Base-by-base conservation (phyloP, 1,284 basidiomycete species). In the Cutaneotrichosporon cavernicola region DNA sequence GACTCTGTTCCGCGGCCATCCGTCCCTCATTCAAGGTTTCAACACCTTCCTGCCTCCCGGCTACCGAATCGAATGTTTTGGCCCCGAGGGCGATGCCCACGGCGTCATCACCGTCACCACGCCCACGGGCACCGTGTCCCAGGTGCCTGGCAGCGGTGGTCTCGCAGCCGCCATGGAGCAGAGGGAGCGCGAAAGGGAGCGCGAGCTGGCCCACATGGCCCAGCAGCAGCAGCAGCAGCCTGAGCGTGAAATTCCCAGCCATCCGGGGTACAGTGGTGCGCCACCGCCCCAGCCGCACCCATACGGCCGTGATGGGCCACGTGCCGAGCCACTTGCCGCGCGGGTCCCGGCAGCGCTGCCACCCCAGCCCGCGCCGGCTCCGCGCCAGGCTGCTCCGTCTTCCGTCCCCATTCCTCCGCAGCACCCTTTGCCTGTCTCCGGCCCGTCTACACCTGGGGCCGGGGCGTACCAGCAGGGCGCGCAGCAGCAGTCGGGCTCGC, bases 31-130 rank as follows among this genome's bases (percentile, higher is more conserved):
- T 63, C 91, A 97, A 81, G 97, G 97, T 38, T 99, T 99, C 87
- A 99, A 99, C 83, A 98, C 96, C 4, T 99, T 99, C 82, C 86
- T 99, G 2, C 97, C 97, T 0, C 87, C 91, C 26, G 96, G 96
- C 40, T 99, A 99, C 82, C 90, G 92, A 68, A 98, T 99, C 79
- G 95, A 98, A 74, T 90, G 94, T 78, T 68, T 71, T 51, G 74
- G 73, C 6, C 71, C 71, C 46, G 72, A 76, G 38, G 74, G 72
- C n/a, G 82, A 84, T 69, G 87, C 92, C 72, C 85, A 88, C 60
- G 89, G 90, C 73, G 86, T 88, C 63, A 98, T 98, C 82, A 95
- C 90, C 21, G 96, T 99, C 73, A 97, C 93, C 9, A 98, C 96
- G 1, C 95, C 95, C 22, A 85, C 86, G 63, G 94, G 95, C 52